A percentile compares a stretch with the other conserved stretches of the same genome.
These are phyloP conservation scores for Alternaria angustiovoidea DNA, from an alignment of 2,329 filamentous ascomycete genomes.

Conservation along the genomic window DNA sequence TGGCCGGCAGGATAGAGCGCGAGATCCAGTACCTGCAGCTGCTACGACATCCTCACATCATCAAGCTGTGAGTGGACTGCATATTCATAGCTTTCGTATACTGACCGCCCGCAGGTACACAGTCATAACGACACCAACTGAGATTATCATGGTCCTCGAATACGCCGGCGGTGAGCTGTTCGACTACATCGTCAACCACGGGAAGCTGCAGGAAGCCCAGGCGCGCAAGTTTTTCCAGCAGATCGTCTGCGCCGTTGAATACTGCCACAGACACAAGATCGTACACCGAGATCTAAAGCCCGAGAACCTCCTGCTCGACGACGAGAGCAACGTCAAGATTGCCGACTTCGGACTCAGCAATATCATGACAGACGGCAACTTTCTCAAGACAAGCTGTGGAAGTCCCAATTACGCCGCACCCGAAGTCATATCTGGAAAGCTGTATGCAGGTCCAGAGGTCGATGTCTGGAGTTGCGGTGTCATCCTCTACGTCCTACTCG, in stretches of 20 bases:
- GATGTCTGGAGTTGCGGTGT: conserved; percentile 98
- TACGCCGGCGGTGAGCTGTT: conserved; percentile 97
- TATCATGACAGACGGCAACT: conserved; percentile 99
- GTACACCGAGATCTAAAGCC: conserved; percentile 97
- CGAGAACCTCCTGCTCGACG: conserved; percentile 93
- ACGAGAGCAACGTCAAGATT: conserved; percentile 97
- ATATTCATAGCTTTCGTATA: background rate
- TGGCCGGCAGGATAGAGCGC: conserved; percentile 95
- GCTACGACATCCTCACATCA: conserved; percentile 95
- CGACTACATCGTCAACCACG: conserved; percentile 96
- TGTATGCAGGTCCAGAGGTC: conserved; percentile 96
- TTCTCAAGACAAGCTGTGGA: conserved; percentile 97
- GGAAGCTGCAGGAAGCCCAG: conserved; percentile 87
- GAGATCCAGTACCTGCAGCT: conserved; percentile 98
- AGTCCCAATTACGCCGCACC: conserved; percentile 98
- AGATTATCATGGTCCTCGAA: conserved; percentile 99
- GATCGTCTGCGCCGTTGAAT: conserved; percentile 98
- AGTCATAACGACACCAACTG: conserved; percentile 90
- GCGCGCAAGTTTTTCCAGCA: conserved; percentile 99
- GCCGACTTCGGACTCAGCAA: conserved; percentile 98
- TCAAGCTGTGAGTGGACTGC: conserved; percentile 78
- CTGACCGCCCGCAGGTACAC: conserved; percentile 71
- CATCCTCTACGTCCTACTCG: conserved; percentile 74
- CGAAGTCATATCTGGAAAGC: conserved; percentile 96
- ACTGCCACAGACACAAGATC: conserved; percentile 98